Percentiles rank a stretch among this genome's conserved stretches.
These are phyloP conservation scores for Globisporangium canariense DNA, from an alignment of 352 stramenopile genomes.

Conservation along the genomic window DNA sequence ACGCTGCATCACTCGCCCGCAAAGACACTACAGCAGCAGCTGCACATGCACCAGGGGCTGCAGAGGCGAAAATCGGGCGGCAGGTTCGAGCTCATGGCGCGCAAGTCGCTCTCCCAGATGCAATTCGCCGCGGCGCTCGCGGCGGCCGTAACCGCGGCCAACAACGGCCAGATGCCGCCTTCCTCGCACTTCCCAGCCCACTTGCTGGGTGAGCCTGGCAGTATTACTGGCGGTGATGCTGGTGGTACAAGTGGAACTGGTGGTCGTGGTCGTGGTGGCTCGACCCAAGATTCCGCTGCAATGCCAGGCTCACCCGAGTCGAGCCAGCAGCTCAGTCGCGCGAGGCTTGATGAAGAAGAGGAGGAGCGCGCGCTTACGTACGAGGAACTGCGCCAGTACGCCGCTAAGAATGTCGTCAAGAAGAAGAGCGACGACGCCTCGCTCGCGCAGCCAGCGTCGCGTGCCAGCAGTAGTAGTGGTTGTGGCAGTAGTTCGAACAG, in stretches of 20 bases:
- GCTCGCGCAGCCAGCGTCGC: neutral
- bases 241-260: neutral
- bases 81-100: constrained; percentile 33
- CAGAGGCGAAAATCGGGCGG: constrained; percentile 31
- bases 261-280: neutral
- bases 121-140: constrained; percentile 37
- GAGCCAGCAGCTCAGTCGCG: constrained; percentile 5
- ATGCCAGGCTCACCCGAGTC: neutral
- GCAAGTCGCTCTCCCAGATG: constrained; percentile 39
- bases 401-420: constrained; percentile 48
- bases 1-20: constrained; percentile 4
- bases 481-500: neutral
- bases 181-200: neutral
- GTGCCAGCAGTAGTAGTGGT: neutral
- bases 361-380: constrained; percentile 71
- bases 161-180: constrained; percentile 1
- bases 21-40: constrained; percentile 16
- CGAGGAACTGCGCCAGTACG: constrained; percentile 65
- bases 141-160: constrained; percentile 4
- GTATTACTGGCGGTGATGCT: neutral
- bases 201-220: neutral
- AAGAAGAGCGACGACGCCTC: constrained; percentile 18
- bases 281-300: neutral
- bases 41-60: constrained; percentile 19
- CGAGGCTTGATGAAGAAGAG: constrained; percentile 48